Base-by-base conservation (phyloP, 1,284 basidiomycete genomes). In the Earliella scabrosa region DNA sequence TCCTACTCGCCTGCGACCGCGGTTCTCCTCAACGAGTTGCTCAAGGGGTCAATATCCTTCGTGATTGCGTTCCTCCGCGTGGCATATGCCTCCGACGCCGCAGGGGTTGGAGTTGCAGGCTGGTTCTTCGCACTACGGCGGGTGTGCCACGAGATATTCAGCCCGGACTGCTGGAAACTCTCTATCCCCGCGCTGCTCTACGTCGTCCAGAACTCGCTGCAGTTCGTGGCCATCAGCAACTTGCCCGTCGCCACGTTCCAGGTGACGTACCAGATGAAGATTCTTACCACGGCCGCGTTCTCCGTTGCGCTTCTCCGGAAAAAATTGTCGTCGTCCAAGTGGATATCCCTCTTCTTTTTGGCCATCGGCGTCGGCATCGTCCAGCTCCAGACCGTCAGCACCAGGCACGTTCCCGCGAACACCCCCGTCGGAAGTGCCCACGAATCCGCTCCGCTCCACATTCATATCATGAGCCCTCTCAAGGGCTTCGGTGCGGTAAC, bases 231-330 rank as follows among this genome's bases (percentile, higher is more conserved):
- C 14, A 91, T 92, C 23, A 89, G 90, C 54, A 97, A 98, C 71
- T 82, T 98, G 56, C 92, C 95, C 58, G 94, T 93, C 20, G 94
- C 96, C 13, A 96, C 95, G 18, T 98, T 98, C 77, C 92, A 95
- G 72, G 92, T 96, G 68, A 93, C 91, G 52, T 97, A 97, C 74
- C 94, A 97, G 74, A 95, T 96, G 93, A 97, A 98, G 78, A 97
- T 98, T 66, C 86, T 98, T 59, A 98, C 96, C 26, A 98, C 96
- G 11, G 96, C 96, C 14, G 92, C 88, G 43, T 98, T 97, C 75
- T 96, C 93, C 36, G 95, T 98, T 56, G 70, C 93, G 10, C 79
- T 98, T 27, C 82, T 98, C n/a, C 86, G 93, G 58, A 92, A 88
- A 66, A 86, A 87, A 60, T 77, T 98, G 23, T 84, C 80, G 29